These are phyloP conservation scores for Sporobolus alterniflorus DNA, from an alignment of 202 grass and related monocot species.

Conservation along the genomic window DNA sequence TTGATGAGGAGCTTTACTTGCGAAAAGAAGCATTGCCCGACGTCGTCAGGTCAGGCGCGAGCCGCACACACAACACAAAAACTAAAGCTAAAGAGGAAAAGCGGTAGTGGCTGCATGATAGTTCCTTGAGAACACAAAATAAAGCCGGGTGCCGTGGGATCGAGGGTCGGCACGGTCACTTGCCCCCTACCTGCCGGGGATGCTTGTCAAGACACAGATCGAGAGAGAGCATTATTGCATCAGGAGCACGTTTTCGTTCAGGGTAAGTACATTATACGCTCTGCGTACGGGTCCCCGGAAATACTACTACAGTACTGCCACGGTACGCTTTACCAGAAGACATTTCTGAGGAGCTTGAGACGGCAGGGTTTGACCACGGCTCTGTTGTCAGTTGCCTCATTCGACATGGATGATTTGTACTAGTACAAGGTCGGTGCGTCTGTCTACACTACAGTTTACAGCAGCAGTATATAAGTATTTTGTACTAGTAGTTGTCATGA, in stretches of 20 bases:
- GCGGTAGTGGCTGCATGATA: conserved; percentile 44
- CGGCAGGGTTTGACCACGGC: not conserved
- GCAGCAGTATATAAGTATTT: too few relatives aligned
- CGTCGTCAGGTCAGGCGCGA: conserved; percentile 5
- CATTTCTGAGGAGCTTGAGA: not conserved
- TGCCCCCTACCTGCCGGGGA: conserved; percentile 22
- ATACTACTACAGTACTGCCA: too few relatives aligned
- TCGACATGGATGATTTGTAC: too few relatives aligned
- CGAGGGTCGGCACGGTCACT: conserved; percentile 33
- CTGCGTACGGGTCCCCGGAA: not conserved
- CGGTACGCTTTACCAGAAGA: too few relatives aligned
- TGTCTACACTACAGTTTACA: too few relatives aligned
- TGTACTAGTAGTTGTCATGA: not conserved
- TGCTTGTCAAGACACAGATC: not conserved
- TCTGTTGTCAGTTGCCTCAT: too few relatives aligned
- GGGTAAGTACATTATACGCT: not conserved
- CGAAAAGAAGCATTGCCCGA: conserved; percentile 30
- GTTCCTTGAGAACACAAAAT: conserved; percentile 34
- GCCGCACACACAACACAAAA: not conserved
- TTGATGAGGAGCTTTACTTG: conserved; percentile 33
- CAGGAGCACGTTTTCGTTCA: not conserved
- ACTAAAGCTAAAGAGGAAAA: conserved; percentile 31
- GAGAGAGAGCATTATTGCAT: not conserved
- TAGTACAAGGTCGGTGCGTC: not conserved
- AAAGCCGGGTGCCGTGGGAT: conserved; percentile 15